Evolutionary conservation across 257 asterid genomes (phyloP).

Genomic region (Solanum tacnaense): DNA sequence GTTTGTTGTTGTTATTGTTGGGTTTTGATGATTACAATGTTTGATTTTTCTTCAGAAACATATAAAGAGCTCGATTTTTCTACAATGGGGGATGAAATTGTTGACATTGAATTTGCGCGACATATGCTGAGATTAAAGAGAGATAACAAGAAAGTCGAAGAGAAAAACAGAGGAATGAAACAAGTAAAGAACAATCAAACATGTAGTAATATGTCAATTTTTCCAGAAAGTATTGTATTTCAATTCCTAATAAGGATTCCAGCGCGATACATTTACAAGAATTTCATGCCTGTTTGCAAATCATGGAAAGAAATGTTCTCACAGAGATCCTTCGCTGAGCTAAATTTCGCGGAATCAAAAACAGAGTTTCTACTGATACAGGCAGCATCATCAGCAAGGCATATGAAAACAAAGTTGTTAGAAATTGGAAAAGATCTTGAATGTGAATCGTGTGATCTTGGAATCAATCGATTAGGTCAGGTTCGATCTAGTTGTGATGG

Average conservation of each 20-base stretch:
- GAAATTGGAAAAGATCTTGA: neutral
- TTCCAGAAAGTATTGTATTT: neutral
- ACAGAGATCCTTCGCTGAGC: neutral
- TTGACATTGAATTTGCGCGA: neutral
- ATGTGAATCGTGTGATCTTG: neutral
- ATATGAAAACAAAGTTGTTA: neutral
- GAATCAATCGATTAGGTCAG: neutral
- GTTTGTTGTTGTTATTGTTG: no score
- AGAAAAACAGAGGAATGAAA: neutral
- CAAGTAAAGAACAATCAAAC: neutral
- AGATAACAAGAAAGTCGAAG: neutral
- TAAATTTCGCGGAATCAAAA: neutral
- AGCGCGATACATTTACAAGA: neutral
- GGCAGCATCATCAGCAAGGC: neutral
- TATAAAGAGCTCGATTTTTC: no score
- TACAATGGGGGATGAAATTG: neutral
- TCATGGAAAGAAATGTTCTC: neutral
- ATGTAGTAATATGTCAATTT: neutral
- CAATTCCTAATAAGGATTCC: constrained; percentile 4
- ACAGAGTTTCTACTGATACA: neutral
- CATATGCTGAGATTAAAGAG: neutral
- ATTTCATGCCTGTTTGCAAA: neutral
- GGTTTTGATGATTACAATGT: no score
- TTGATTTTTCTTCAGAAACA: no score
- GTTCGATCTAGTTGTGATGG: constrained; percentile 11